A percentile compares a stretch with the other conserved stretches of the same genome.
Conservation (phyloP, 164 flowering plant genomes). For the Umbilicus rupestris region DNA sequence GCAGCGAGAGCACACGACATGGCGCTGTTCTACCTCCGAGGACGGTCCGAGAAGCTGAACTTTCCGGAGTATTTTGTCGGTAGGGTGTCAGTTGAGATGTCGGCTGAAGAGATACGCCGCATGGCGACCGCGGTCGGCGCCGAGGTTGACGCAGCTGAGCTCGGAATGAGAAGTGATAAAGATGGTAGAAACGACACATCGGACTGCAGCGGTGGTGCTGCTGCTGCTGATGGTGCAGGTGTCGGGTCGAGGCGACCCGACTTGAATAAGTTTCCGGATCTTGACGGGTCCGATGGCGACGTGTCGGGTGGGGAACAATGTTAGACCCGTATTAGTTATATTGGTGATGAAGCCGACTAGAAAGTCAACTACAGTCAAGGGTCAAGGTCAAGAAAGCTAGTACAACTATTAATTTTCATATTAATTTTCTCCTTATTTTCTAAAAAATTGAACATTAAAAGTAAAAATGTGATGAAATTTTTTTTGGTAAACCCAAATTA, state of each 20-base stretch:
- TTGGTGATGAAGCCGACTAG: no score
- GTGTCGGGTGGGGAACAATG: background rate
- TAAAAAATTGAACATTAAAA: no score
- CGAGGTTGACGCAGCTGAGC: conserved; percentile 3
- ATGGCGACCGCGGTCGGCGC: conserved; percentile 7
- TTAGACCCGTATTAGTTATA: no score
- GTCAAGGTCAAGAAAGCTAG: no score
- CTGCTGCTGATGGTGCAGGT: no score
- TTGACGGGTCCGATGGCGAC: background rate
- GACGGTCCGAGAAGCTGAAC: background rate
- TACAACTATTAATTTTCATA: no score
- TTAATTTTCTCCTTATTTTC: no score
- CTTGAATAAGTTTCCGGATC: conserved; percentile 7
- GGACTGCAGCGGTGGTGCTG: background rate
- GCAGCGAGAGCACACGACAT: conserved; percentile 8
- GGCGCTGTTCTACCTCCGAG: conserved; percentile 3
- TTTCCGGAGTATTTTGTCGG: conserved; percentile 8
- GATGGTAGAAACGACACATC: background rate
- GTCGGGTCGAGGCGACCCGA: background rate
- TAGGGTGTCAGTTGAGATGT: conserved; percentile 1
- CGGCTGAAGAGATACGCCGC: conserved; percentile 7
- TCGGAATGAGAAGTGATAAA: background rate
- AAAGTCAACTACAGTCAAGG: no score
- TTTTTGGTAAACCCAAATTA: no score
- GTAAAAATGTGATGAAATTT: no score